Evolutionary conservation across 1,284 basidiomycete species (phyloP).

Genomic region (Austropuccinia psidii): DNA sequence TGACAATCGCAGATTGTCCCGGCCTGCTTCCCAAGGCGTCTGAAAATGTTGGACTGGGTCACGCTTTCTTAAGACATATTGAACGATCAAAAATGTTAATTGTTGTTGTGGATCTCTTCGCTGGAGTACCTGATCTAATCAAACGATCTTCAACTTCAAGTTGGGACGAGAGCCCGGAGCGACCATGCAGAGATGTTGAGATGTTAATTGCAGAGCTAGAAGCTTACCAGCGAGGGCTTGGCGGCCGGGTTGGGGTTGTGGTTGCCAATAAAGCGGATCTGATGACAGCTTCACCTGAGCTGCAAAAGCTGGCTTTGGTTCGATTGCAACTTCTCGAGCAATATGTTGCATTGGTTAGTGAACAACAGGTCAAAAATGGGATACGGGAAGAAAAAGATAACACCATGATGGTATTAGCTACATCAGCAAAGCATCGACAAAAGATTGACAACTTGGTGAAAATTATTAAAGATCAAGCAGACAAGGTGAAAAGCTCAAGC

Average conservation of each 20-base stretch:
- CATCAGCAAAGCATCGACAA: neutral
- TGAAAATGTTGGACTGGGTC: conserved; percentile 82
- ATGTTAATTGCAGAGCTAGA: conserved; percentile 54
- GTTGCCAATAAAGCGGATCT: conserved; percentile 92
- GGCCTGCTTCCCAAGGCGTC: conserved; percentile 79
- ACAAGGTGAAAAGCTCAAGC: no score
- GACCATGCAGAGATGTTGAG: conserved; percentile 65
- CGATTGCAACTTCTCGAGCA: neutral
- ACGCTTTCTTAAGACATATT: conserved; percentile 85
- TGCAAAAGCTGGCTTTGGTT: conserved; percentile 1
- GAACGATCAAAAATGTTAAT: conserved; percentile 82
- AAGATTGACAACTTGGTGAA: neutral
- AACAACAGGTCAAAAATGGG: neutral
- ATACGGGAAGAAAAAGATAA: neutral
- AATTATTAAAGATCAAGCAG: no score
- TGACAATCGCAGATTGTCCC: conserved; percentile 96
- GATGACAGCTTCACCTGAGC: conserved; percentile 46
- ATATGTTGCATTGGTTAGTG: neutral
- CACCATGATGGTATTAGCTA: neutral
- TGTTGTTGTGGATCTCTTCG: conserved; percentile 83
- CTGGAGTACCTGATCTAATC: conserved; percentile 53
- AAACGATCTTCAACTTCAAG: neutral
- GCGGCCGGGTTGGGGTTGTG: conserved; percentile 51
- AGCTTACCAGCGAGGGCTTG: conserved; percentile 36
- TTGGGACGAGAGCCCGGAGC: conserved; percentile 58